Conservation (phyloP, 768 basidiomycete genomes). For the Pisolithus sp. region DNA sequence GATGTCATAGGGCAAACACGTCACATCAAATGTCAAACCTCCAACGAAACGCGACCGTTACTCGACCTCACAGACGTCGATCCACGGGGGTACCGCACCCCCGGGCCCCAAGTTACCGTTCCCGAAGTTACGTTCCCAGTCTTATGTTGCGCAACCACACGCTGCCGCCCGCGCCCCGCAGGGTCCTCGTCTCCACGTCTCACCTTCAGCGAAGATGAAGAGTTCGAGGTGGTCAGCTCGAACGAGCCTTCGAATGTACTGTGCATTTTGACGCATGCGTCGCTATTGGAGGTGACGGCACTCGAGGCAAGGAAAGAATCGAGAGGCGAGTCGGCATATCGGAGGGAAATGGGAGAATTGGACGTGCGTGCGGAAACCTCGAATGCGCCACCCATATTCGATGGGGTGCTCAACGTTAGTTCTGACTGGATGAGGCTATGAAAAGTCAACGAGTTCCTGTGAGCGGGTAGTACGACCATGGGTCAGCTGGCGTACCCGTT, state of each 20-base stretch:
- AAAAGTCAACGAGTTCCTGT: neutral
- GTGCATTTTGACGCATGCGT: slow-evolving; percentile 23
- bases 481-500: slow-evolving; percentile 12
- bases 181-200: slow-evolving; percentile 19
- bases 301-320: slow-evolving; percentile 26
- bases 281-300: slow-evolving; percentile 29
- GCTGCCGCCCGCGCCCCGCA: slow-evolving; percentile 24
- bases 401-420: slow-evolving; percentile 22
- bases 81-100: neutral
- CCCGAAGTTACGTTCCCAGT: slow-evolving; percentile 2
- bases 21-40: slow-evolving; percentile 7
- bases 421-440: slow-evolving; percentile 15
- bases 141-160: slow-evolving; percentile 13
- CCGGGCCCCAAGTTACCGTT: slow-evolving; percentile 12
- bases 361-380: slow-evolving; percentile 26
- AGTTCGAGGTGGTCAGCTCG: slow-evolving; percentile 23
- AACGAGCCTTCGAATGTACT: slow-evolving; percentile 36
- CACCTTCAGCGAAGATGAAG: slow-evolving; percentile 1
- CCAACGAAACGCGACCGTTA: slow-evolving; percentile 16
- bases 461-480: neutral
- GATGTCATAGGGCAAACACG: no score
- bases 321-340: slow-evolving; percentile 25
- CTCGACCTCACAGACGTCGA: slow-evolving; percentile 14
- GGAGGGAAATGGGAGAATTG: slow-evolving; percentile 27
- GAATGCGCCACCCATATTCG: slow-evolving; percentile 24